Evolutionary conservation across 2,329 filamentous ascomycete genomes (phyloP), one percentile per base, ranked within the genome.

Genomic region (Pyrenophora graminea): DNA sequence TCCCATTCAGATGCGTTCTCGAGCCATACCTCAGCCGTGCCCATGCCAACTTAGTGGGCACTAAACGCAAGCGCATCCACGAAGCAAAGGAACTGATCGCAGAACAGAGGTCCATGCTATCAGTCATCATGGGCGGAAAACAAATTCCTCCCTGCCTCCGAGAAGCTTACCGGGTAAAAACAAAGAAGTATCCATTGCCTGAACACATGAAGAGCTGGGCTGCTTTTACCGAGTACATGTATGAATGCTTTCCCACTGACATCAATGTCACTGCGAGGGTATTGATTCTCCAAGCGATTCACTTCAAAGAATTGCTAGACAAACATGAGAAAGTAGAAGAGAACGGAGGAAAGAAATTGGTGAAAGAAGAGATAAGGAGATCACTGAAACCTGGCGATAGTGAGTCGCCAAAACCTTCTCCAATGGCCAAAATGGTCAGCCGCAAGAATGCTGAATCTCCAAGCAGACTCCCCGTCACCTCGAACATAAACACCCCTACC

Each of bases 211-310:
- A 9, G 12, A 45, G 34, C 3, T 49, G 45, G 45, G 10, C 1
- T 10, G 17, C 36, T 8, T 40, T 49, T 15, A 36, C 17, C 3
- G 19, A 19, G 3, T 52, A 48, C 17, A 30, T 30, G 12, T 9
- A 39, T 3, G 39, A 31, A 12, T 12, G 27, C 10, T 52, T 31
- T 32, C 39, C 34, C 19, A 13, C 32, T 6, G 49, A 34, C 18
- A 17, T 19, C 4, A 48, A 39, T 23, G 13, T 43, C 9, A 19
- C 30, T n/a, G 18, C 30, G 21, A 41, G 50, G n/a, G 6, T 49
- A 10, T n/a, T 45, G 18, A 49, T 53, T 30, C 32, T 53, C 5
- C 53, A 53, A 38, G 49, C 53, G 5, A 45, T 53, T 3, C 45
- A 53, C 40, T 53, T 49, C 23, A 17, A 49, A 15, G 49, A 56